phyloP scores from a whole-genome alignment of 805 yeast genomes.

The Wickerhamiella sorbophila region DNA sequence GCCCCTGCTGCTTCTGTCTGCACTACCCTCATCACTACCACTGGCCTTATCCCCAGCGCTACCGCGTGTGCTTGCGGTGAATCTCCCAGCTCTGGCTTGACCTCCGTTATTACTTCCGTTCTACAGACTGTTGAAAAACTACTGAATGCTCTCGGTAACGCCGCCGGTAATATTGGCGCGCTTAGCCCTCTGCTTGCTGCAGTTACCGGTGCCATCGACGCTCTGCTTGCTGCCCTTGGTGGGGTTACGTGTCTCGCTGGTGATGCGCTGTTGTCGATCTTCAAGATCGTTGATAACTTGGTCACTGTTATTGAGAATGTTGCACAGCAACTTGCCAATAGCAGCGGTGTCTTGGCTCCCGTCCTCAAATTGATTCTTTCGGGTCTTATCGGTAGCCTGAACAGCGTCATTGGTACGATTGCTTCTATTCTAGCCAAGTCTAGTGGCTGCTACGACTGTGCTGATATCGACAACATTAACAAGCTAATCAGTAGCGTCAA shows the following conservation, averaged over 20 bases:
- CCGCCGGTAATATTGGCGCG: constrained; percentile 4
- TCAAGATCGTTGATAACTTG: background rate
- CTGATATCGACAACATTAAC: no score
- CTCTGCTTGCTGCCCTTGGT: constrained; percentile 7
- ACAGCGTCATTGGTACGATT: constrained; percentile 3
- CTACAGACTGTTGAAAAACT: no score
- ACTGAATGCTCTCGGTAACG: constrained; percentile 3
- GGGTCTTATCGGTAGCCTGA: constrained; percentile 5
- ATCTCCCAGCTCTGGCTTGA: constrained; percentile 5
- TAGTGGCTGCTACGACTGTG: background rate
- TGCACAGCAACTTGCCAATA: no score
- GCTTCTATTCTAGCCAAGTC: constrained; percentile 7
- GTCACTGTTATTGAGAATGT: background rate
- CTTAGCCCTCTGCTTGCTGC: constrained; percentile 4
- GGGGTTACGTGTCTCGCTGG: constrained; percentile 7
- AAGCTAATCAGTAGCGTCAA: no score
- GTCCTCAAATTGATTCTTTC: constrained; percentile 6
- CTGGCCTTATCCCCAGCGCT: no score
- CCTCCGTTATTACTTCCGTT: constrained; percentile 11
- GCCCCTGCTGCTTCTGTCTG: background rate
- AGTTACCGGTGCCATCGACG: no score
- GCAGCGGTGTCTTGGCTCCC: background rate
- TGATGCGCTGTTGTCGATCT: constrained; percentile 10
- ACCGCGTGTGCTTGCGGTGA: background rate
- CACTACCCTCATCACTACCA: no score